These are phyloP conservation scores for Talaromyces sp. DNA, from an alignment of 2,329 filamentous ascomycete genomes.

Conservation along the genomic window DNA sequence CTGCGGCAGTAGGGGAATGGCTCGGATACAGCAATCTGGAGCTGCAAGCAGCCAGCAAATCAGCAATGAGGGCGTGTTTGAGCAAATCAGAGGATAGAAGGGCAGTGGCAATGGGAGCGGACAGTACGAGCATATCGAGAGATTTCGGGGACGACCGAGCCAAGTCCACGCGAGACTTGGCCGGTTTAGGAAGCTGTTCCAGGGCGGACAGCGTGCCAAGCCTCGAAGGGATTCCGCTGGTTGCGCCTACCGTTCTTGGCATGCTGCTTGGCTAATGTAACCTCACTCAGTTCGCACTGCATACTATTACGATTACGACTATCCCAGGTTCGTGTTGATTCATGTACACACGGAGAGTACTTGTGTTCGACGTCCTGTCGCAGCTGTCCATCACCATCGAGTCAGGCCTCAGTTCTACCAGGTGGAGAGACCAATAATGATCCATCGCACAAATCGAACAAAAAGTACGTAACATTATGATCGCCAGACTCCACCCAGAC, in stretches of 20 bases:
- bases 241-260: not conserved
- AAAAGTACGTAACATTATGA: slow-evolving; percentile 1
- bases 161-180: slow-evolving; percentile 1
- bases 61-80: not conserved
- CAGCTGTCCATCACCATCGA: not conserved
- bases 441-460: not conserved
- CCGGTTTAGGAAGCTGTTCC: slow-evolving; percentile 8
- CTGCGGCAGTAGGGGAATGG: not conserved
- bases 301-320: no score
- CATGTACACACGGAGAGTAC: no score
- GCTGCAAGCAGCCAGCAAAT: not conserved
- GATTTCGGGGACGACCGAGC: not conserved
- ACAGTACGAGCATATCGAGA: not conserved
- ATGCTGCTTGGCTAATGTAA: slow-evolving; percentile 2
- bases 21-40: not conserved
- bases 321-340: not conserved
- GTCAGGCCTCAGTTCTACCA: not conserved
- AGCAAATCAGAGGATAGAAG: no score
- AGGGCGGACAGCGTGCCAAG: not conserved
- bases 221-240: not conserved
- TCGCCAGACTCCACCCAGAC: not conserved
- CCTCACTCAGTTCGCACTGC: not conserved
- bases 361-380: not conserved
- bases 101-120: not conserved
- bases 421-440: not conserved